A percentile compares a stretch with the other conserved stretches of the same genome.
Conservation (phyloP, 768 basidiomycete genomes). For the Candolleomyces efflorescens region DNA sequence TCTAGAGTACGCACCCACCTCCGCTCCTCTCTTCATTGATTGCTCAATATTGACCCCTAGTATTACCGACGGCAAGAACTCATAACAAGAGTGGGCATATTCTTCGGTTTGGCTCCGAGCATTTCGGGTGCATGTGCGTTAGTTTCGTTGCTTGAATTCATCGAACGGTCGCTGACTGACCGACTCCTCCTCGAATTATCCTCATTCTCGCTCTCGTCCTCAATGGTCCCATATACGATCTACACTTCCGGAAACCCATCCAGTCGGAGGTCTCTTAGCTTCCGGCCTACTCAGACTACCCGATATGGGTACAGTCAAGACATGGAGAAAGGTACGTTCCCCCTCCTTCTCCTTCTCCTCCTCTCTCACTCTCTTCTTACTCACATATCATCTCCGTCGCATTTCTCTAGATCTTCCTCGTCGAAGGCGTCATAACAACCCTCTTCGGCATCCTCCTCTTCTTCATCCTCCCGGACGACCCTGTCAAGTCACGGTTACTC, state of each 20-base stretch:
- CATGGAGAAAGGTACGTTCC: conserved; percentile 29
- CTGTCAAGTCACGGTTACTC: conserved; percentile 23
- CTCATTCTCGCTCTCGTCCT: too few species aligned
- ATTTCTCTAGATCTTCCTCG: conserved; percentile 24
- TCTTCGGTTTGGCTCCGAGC: conserved; percentile 27
- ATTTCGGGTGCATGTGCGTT: conserved; percentile 31
- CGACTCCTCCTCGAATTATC: too few species aligned
- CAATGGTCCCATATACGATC: neutral
- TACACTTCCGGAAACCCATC: too few species aligned
- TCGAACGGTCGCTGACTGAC: too few species aligned
- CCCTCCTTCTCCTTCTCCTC: neutral
- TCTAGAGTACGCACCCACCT: conserved; percentile 25
- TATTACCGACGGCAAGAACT: conserved; percentile 30
- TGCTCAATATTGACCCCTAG: conserved; percentile 11
- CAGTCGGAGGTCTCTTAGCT: conserved; percentile 35
- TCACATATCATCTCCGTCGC: neutral
- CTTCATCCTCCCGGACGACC: conserved; percentile 24
- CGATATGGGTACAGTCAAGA: conserved; percentile 26
- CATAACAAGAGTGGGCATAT: conserved; percentile 28
- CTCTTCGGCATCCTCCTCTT: conserved; percentile 22
- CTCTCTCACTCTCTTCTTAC: neutral
- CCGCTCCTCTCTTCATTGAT: neutral
- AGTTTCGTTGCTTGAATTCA: too few species aligned
- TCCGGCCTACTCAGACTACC: conserved; percentile 31
- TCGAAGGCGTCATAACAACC: conserved; percentile 29